Evolutionary conservation across 441 rosid species (phyloP).

Genomic region (Raphanus hybrid): DNA sequence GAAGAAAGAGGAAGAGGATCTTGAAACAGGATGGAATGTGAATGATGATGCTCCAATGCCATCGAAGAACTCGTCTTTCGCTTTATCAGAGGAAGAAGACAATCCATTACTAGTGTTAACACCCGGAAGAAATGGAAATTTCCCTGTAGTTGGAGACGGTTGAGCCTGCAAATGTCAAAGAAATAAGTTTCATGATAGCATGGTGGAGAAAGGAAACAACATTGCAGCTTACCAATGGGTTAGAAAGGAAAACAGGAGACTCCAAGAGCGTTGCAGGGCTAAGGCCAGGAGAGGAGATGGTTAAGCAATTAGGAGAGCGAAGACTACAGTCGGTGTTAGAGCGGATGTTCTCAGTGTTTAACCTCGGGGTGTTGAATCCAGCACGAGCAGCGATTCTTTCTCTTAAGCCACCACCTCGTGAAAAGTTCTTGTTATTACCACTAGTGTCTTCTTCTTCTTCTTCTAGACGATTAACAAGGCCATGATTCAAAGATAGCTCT

Average conservation of each 20-base stretch:
- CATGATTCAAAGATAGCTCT: slow-evolving; percentile 50
- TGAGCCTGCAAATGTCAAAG: slow-evolving; percentile 66
- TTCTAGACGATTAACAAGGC: slow-evolving; percentile 34
- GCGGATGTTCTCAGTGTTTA: slow-evolving; percentile 67
- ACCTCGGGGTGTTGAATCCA: slow-evolving; percentile 67
- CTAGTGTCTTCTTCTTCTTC: slow-evolving; percentile 37
- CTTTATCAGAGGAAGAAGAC: slow-evolving; percentile 49
- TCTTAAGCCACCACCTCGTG: slow-evolving; percentile 63
- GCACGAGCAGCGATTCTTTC: slow-evolving; percentile 76
- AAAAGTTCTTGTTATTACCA: slow-evolving; percentile 39
- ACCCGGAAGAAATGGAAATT: slow-evolving; percentile 65
- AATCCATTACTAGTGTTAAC: slow-evolving; percentile 43
- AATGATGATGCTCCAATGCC: slow-evolving; percentile 62
- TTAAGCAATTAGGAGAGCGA: slow-evolving; percentile 49
- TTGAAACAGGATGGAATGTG: slow-evolving; percentile 77
- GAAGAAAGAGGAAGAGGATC: slow-evolving; percentile 56
- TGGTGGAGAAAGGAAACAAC: slow-evolving; percentile 7
- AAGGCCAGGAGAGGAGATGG: slow-evolving; percentile 68
- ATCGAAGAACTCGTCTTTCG: slow-evolving; percentile 65
- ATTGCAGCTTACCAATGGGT: slow-evolving; percentile 53
- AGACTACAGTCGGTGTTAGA: slow-evolving; percentile 46
- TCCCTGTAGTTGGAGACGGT: slow-evolving; percentile 98
- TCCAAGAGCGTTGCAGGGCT: slow-evolving; percentile 76
- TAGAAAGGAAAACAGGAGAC: slow-evolving; percentile 74
- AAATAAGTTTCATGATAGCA: not conserved